Evolutionary conservation across 73 alveolate species (phyloP).

Genomic region (Paramecium bursaria): DNA sequence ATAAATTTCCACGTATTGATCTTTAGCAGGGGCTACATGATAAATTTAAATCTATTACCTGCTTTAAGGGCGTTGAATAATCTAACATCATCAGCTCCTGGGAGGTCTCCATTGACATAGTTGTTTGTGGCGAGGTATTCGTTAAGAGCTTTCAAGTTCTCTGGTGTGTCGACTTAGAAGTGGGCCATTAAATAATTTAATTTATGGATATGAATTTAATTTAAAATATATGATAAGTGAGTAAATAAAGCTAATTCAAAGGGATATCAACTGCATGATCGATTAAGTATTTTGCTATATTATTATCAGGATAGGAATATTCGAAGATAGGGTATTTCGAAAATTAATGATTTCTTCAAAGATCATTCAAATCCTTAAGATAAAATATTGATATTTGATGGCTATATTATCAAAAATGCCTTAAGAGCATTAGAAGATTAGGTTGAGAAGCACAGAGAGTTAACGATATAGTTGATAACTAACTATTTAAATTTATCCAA

Average conservation of each 20-base stretch:
- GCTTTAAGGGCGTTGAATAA: slow-evolving; percentile 40
- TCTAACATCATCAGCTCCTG: slow-evolving; percentile 68
- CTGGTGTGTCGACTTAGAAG: slow-evolving; percentile 23
- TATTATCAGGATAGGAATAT: slow-evolving; percentile 46
- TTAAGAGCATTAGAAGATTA: slow-evolving; percentile 80
- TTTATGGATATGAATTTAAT: neutral
- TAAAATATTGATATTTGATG: slow-evolving; percentile 27
- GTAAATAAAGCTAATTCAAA: slow-evolving; percentile 21
- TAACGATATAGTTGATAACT: slow-evolving; percentile 71
- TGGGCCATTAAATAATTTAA: slow-evolving; percentile 45
- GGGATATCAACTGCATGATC: slow-evolving; percentile 51
- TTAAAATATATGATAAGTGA: too few species aligned
- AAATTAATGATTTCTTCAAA: slow-evolving; percentile 26
- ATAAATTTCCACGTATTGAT: slow-evolving; percentile 54
- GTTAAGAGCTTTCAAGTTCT: slow-evolving; percentile 15
- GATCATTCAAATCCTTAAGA: neutral
- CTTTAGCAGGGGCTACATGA: slow-evolving; percentile 18
- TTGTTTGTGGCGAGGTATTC: slow-evolving; percentile 24
- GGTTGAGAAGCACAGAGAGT: slow-evolving; percentile 80
- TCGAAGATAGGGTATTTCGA: slow-evolving; percentile 13
- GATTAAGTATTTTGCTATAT: neutral
- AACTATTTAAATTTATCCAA: slow-evolving; percentile 70
- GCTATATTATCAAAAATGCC: slow-evolving; percentile 3
- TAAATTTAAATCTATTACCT: neutral
- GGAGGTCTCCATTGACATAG: slow-evolving; percentile 60